Evolutionary conservation across 2,329 filamentous ascomycete genomes (phyloP), one percentile per base, ranked within the genome.

Genomic region (Sporothrix euskadiensis): DNA sequence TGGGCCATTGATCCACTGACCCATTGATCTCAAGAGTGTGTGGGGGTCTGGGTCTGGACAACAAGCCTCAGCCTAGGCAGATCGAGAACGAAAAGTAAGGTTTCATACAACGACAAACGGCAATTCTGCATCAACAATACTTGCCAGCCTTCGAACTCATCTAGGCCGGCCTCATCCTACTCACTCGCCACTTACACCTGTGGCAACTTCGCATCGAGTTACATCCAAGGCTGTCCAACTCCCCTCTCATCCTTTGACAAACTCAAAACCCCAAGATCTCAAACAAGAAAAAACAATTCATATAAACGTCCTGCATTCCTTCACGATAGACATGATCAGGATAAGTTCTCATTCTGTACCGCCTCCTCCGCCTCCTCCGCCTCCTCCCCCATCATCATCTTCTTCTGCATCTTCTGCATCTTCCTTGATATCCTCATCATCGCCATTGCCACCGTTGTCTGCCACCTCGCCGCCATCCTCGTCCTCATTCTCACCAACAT

Each of bases 41-140:
- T 16, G 39, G n/a, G 61, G 61, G 39, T 66, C 61, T 47, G 61
- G 22, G 61, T 66, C 61, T 66, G 39, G 22, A 44, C 39, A 66
- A 47, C 35, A 66, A 47, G 35, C 35, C 35, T 47, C 39, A 47
- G 61, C 61, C 39, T 26, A 66, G 61, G 61, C 61, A 47, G 12
- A 66, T 41, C 39, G 12, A 26, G 22, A 26, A 56, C 52, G 30
- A n/a, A 8, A 35, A 35, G 30, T 6, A n/a, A 41, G 35, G 22
- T 30, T 44, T 44, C n/a, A 65, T 65, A 65, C 59, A 26, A 44
- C 35, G 57, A 16, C 16, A 61, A n/a, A 39, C 57, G 6, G 19
- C 59, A 63, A 63, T 44, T n/a, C 39, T 41, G 39, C 41, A 66
- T 19, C n/a, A 16, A 47, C 39, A 66, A 47, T 41, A 16, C 52